A percentile compares a stretch with the other conserved stretches of the same genome.
Evolutionary conservation across 768 basidiomycete species (phyloP).

Genomic region (Boletus pseudopeckii): DNA sequence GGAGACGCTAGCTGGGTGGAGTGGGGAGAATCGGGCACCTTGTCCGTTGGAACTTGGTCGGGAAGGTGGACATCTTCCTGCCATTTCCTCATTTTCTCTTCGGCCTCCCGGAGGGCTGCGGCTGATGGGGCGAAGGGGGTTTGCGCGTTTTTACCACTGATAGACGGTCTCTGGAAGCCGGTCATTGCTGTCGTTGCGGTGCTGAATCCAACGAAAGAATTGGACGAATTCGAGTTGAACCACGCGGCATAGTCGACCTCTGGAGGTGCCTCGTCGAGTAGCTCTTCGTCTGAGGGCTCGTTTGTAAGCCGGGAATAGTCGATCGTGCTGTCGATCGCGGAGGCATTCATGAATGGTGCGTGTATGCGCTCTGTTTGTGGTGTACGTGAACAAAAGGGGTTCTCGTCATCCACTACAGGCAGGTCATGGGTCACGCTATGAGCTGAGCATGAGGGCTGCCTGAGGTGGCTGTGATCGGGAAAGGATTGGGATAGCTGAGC

Average conservation of each 20-base stretch:
- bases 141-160: conserved; percentile 2
- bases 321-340: conserved; percentile 4
- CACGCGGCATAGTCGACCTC: conserved; percentile 46
- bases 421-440: neutral
- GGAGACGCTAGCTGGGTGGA: conserved; percentile 9
- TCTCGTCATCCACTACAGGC: conserved; percentile 14
- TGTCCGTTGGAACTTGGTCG: conserved; percentile 22
- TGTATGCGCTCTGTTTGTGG: conserved; percentile 9
- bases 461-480: neutral
- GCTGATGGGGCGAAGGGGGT: conserved; percentile 51
- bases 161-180: conserved; percentile 19
- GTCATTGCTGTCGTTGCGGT: conserved; percentile 29
- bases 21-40: conserved; percentile 1
- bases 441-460: neutral
- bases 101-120: conserved; percentile 51
- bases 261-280: conserved; percentile 38
- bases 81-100: conserved; percentile 51
- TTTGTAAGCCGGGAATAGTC: neutral
- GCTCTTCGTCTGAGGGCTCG: conserved; percentile 17
- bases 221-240: conserved; percentile 41
- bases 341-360: conserved; percentile 18
- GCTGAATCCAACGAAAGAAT: conserved; percentile 36
- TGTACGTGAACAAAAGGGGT: conserved; percentile 16
- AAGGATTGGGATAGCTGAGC: conserved; percentile 39
- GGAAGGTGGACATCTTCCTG: conserved; percentile 34